Evolutionary conservation across 352 stramenopile genomes (phyloP), one percentile per base, ranked within the genome.

Genomic region (Lagenidium giganteum): DNA sequence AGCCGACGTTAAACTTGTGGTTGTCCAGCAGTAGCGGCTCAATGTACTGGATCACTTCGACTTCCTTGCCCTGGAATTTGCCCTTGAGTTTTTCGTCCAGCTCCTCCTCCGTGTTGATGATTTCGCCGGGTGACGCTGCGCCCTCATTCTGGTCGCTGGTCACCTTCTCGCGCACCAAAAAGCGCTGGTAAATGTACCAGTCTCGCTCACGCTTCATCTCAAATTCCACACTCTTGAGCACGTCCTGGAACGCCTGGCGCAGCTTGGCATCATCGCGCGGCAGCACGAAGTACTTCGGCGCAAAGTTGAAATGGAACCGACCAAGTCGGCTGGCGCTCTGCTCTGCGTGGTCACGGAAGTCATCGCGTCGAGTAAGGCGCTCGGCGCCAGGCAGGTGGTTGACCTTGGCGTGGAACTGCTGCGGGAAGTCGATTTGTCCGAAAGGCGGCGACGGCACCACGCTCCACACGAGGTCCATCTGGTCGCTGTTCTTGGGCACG

Each of bases 1-100:
- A 87, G 3, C 86, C 76, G 25, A 94, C 76, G 37, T 82, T 70
- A 51, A 94, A 95, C 57, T 95, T 95, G 68, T 90, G 73, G 32
- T 73, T 81, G 38, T 94, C 83, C 18, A 96, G 57, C 17, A 95
- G 65, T 23, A 87, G 70, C 25, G 87, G 86, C 54, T 95, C 80
- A 12, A 92, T 57, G 54, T 92, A 95, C 43, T 84, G 57, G 31
- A 79, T 64, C 21, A 88, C 69, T 24, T 87, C 64, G 13, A 90
- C 57, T 18, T 41, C 33, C 44, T 83, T 82, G 20, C 63, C 69
- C 29, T 77, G 57, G 36, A 80, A 79, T 17, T 68, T 32, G 28
- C 24, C 61, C 17, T 67, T 54, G 7, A 86, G 56, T 44, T 63
- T 65, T 8, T 42, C 41, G 11, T 79, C 37, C 25, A 87, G 54